Base-by-base conservation (phyloP, 495 filamentous ascomycete genomes). In the Lophium mytilinum region DNA sequence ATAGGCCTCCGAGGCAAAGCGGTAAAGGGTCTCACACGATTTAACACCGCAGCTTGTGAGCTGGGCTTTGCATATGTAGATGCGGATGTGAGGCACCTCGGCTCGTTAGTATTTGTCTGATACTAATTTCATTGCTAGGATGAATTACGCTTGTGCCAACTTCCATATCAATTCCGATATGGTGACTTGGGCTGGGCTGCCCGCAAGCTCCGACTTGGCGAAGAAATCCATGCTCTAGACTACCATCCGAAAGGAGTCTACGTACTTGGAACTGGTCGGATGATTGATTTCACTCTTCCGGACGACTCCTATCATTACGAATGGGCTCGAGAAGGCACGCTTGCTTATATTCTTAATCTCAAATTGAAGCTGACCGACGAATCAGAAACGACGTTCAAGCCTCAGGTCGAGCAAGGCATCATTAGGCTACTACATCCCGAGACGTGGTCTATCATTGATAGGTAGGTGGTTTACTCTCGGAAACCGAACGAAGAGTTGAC, bases 31-130 rank as follows among this genome's bases (percentile, higher is more conserved):
- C 76, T 96, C 63, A 84, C 82, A 53, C 71, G 78, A 14, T 86
- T 95, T 66, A 80, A 91, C 68, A 87, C 80, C 1, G 75, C 80
- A 33, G 82, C 76, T n/a, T 89, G 87, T 65, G 83, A 87, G 21
- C 77, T 80, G 39, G 90, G 92, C 0, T 94, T 94, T 63, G 82
- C 89, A 35, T 92, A 89, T 63, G 73, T 90, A 18, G 86, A 94
- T 71, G 73, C 68, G 35, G 68, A 76, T 55, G 74, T 82, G 69
- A 54, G 56, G 39, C 52, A 10, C 18, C 47, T 21, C n/a, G 7
- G 9, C 55, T 11, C 7, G 15, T 36, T 9, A 14, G 37, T 8
- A 30, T 17, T 4, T 7, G 39, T 17, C 21, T 4, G 21, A 50
- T 53, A 46, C 58, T 72, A 50, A 72, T 37, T 18, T 18, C 24